Evolutionary conservation across 495 filamentous ascomycete genomes (phyloP).

Genomic region (Tuber aestivum): DNA sequence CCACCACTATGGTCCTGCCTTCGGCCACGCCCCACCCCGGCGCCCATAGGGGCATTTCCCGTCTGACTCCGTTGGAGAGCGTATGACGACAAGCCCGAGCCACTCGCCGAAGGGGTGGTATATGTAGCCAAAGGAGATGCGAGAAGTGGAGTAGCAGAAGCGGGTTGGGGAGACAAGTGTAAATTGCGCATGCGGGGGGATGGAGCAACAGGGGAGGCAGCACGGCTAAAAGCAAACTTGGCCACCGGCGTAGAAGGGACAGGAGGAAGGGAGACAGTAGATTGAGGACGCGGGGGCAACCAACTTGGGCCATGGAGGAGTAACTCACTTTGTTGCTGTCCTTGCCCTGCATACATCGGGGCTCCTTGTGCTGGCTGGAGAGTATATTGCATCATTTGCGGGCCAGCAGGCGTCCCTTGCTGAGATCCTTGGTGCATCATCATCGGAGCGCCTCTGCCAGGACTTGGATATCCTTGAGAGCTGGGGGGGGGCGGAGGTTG

Average conservation of each 20-base stretch:
- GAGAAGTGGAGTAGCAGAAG: conserved; percentile 30
- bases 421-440: conserved; percentile 58
- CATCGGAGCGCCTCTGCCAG: conserved; percentile 60
- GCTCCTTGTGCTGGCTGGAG: conserved; percentile 42
- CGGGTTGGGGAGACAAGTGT: conserved; percentile 26
- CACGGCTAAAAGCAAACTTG: conserved; percentile 24
- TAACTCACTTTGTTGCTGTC: conserved; percentile 44
- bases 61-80: conserved; percentile 37
- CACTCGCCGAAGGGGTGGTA: conserved; percentile 29
- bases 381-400: conserved; percentile 43
- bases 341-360: conserved; percentile 40
- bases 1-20: conserved; percentile 12
- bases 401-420: conserved; percentile 40
- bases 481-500: conserved; percentile 56
- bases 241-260: conserved; percentile 19
- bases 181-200: conserved; percentile 30
- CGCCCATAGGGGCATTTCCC: conserved; percentile 25
- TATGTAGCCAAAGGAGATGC: conserved; percentile 34
- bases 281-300: conserved; percentile 41
- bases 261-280: conserved; percentile 32
- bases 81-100: conserved; percentile 31
- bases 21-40: conserved; percentile 15
- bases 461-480: conserved; percentile 56
- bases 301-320: conserved; percentile 33
- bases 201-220: conserved; percentile 32